These are phyloP conservation scores for Bombardia bombarda DNA, from an alignment of 495 filamentous ascomycete species.

Conservation along the genomic window DNA sequence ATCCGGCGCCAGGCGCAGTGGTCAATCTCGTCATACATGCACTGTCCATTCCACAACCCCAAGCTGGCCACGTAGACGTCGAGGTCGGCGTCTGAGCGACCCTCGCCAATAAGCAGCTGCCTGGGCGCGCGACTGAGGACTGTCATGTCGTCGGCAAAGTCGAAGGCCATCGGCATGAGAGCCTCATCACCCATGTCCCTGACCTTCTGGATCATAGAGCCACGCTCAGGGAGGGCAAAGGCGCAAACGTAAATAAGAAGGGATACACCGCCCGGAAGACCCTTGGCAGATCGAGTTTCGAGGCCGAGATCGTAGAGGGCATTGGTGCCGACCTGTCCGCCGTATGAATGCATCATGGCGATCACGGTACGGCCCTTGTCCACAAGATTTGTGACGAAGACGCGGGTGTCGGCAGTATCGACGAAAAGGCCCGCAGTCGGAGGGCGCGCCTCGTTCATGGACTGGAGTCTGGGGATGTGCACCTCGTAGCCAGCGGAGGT, in stretches of 20 bases:
- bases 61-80: no score
- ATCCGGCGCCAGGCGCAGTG: no score
- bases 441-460: background rate
- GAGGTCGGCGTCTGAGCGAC: no score
- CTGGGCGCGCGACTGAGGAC: background rate
- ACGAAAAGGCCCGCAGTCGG: background rate
- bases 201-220: background rate
- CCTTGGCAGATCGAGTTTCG: background rate
- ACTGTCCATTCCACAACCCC: no score
- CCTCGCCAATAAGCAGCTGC: background rate
- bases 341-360: constrained; percentile 29
- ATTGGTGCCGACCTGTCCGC: constrained; percentile 26
- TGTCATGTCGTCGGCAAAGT: background rate
- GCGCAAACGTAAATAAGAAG: background rate
- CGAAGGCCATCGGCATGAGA: background rate
- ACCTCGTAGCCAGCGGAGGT: background rate
- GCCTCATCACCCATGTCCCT: background rate
- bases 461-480: background rate
- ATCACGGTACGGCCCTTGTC: constrained; percentile 5
- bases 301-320: constrained; percentile 17
- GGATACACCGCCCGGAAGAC: background rate
- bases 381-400: background rate
- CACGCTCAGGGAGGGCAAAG: background rate
- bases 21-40: no score
- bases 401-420: background rate